Percentiles rank a stretch among this genome's conserved stretches.
Evolutionary conservation across 257 asterid genomes (phyloP).

Genomic region (Linaria vulgaris): DNA sequence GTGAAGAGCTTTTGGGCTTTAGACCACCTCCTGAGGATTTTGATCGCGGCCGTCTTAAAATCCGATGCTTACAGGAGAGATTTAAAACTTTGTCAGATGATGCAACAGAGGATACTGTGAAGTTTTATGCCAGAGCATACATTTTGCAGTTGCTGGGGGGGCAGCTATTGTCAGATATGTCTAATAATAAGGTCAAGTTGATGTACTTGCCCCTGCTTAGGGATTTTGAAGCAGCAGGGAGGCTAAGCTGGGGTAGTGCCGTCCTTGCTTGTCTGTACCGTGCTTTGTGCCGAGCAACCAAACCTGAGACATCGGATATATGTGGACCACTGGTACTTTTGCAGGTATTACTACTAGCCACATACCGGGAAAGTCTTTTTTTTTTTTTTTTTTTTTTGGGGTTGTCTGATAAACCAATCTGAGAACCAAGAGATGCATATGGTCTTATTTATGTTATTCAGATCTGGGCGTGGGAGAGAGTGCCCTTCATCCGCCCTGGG

Average conservation of each 20-base stretch:
- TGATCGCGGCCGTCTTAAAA: slow-evolving; percentile 74
- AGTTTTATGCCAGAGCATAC: slow-evolving; percentile 67
- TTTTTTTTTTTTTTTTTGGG: slow-evolving; percentile 9
- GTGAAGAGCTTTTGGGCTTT: slow-evolving; percentile 68
- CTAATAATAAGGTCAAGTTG: slow-evolving; percentile 76
- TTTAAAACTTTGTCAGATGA: slow-evolving; percentile 54
- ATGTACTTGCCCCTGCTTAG: slow-evolving; percentile 77
- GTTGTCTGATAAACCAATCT: slow-evolving; percentile 7
- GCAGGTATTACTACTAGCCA: slow-evolving; percentile 47
- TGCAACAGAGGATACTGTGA: slow-evolving; percentile 57
- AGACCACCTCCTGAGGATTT: slow-evolving; percentile 64
- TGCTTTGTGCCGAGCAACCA: slow-evolving; percentile 73
- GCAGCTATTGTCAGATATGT: slow-evolving; percentile 70
- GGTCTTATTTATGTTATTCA: slow-evolving; percentile 27
- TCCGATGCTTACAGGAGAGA: slow-evolving; percentile 65
- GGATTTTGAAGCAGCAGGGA: slow-evolving; percentile 69
- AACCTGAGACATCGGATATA: slow-evolving; percentile 76
- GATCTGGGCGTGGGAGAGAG: slow-evolving; percentile 93
- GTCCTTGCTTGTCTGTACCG: slow-evolving; percentile 75
- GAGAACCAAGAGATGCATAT: slow-evolving; percentile 21
- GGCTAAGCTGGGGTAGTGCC: slow-evolving; percentile 73
- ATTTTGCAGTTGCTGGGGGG: slow-evolving; percentile 80
- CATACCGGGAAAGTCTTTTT: background rate
- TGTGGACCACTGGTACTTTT: slow-evolving; percentile 80
- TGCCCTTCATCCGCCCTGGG: slow-evolving; percentile 77